Evolutionary conservation across 768 basidiomycete genomes (phyloP), one percentile per base, ranked within the genome.

Genomic region (Naganishia vishniacii): DNA sequence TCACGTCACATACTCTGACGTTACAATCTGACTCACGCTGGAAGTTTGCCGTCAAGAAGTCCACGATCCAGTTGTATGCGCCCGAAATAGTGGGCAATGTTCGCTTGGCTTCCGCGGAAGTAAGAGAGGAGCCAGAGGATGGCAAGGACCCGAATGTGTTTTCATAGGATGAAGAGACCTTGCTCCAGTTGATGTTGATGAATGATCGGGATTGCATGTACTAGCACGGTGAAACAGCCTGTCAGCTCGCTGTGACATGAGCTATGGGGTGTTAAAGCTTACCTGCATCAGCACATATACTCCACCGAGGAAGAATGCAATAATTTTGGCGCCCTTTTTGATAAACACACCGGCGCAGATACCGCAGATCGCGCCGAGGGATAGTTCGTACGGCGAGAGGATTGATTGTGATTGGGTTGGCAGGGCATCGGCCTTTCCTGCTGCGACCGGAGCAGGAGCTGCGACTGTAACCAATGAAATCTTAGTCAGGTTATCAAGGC

Each of bases 41-140:
- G 78, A 97, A 93, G 74, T 95, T 90, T 7, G 91, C 88, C 0
- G 88, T 89, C 75, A 97, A 78, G 79, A 97, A 95, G 76, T 89
- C 80, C 42, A 77, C 72, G 49, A 78, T 69, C 70, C 70, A 85
- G 41, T 73, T 81, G 83, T 87, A 89, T 26, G 88, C 71, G 2
- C 85, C 83, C 20, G 75, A 74, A 59, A 89, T 75, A 3, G 84
- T 89, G 3, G 89, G 81, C 53, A 78, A 81, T 65, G 20, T 34
- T 25, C 28, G 28, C 37, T 51, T 40, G 12, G 42, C 73, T 23
- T 48, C 61, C 4, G 48, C 48, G 1, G 61, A 34, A 16, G 58
- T 25, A 16, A 45, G 37, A 8, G 58, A 42, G 12, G 58, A 59
- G 28, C 44, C 25, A 20, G 59, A 20, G n/a, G 59, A 44, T 18